Evolutionary conservation across 306 rosid species (phyloP).

Genomic region (Cyamopsis tetragonoloba): DNA sequence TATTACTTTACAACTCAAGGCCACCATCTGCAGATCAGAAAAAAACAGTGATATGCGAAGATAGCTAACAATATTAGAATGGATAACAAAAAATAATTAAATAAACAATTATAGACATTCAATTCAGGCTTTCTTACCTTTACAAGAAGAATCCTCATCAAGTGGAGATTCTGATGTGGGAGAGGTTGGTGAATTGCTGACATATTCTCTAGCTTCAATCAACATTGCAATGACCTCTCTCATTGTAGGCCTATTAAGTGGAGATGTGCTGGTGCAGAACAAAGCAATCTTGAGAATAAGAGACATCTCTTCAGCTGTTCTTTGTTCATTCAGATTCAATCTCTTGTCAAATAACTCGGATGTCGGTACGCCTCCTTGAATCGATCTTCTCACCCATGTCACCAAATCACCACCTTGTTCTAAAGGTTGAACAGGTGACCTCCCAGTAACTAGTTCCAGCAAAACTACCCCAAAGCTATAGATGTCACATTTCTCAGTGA

Average conservation of each 20-base stretch:
- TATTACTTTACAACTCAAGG: conserved; percentile 6
- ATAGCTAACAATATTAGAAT: not conserved
- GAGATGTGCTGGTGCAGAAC: conserved; percentile 71
- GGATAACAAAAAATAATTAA: not conserved
- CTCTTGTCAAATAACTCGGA: conserved; percentile 59
- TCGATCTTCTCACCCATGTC: conserved; percentile 58
- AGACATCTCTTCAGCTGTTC: conserved; percentile 61
- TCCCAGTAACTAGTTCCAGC: conserved; percentile 64
- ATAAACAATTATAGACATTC: not conserved
- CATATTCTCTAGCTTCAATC: conserved; percentile 59
- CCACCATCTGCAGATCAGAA: conserved; percentile 42
- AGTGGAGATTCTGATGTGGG: conserved; percentile 66
- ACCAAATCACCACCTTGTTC: conserved; percentile 81
- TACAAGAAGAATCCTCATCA: conserved; percentile 46
- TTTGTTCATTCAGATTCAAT: conserved; percentile 39
- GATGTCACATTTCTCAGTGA: conserved; percentile 79
- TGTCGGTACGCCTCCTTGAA: conserved; percentile 38
- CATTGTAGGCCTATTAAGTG: conserved; percentile 80
- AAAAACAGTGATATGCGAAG: too few relatives aligned
- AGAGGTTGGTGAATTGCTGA: conserved; percentile 47
- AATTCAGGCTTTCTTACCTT: conserved; percentile 43
- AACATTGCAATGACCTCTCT: conserved; percentile 79
- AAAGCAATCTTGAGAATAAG: conserved; percentile 68
- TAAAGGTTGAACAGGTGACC: conserved; percentile 71
- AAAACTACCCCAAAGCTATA: conserved; percentile 81